Base-by-base conservation (phyloP, 2,329 filamentous ascomycete genomes). In the Dothideomycetes sp. region DNA sequence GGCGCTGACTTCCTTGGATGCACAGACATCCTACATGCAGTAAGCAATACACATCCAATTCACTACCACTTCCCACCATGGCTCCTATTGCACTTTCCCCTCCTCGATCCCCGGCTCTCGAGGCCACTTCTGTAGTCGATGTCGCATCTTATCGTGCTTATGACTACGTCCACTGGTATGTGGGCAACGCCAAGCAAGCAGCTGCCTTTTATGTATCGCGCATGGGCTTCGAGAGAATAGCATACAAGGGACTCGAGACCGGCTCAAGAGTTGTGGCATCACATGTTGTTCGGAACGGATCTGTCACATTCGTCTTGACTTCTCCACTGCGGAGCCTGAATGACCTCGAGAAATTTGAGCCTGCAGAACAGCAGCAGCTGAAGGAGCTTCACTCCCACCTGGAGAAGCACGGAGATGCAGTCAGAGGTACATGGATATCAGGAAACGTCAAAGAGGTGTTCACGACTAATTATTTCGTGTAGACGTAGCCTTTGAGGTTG, bases 171-270 rank as follows among this genome's bases (percentile, higher is more conserved):
- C 88, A 86, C 50, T 95, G 88, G 88, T 94, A 86, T 68, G 89
- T 95, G 19, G 87, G 88, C 57, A 96, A 96, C 58, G 88, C 89
- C 52, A 95, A 95, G 66, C 88, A 95, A 68, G 85, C 87, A 3
- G 88, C 88, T 30, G 75, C 81, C 11, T 95, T 85, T 66, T 95
- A 94, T 65, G 80, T 81, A 50, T 80, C 77, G 9, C 82, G 87
- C 49, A 87, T 95, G 68, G 88, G 86, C 41, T 94, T 95, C 68
- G 69, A 75, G 53, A 76, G 75, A 15, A 63, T 94, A 42, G 89
- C 89, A 46, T 94, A 94, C 62, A 75, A 75, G 31, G 89, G 88
- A 4, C 77, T 95, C 4, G 88, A 95, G 62, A 95, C 88, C 1
- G 86, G 86, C 46, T 85, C 77, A 47, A 77, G 86, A 42, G 79